Evolutionary conservation across 1,284 basidiomycete species (phyloP).

Genomic region (Peniophora sp.): DNA sequence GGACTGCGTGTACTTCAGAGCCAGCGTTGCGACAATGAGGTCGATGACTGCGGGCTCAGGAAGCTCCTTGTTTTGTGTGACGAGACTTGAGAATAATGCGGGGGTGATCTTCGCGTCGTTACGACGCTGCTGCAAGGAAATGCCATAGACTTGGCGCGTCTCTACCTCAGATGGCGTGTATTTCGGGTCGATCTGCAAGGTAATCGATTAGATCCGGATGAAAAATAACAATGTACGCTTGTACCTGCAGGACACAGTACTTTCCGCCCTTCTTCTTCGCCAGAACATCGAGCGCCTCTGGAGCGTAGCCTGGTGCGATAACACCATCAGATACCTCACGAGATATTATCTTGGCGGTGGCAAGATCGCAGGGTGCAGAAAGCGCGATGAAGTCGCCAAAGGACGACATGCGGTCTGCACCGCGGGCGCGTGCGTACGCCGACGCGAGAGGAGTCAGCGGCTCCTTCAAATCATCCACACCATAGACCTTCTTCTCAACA

Average conservation of each 20-base stretch:
- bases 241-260: conserved; percentile 92
- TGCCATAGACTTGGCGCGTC: conserved; percentile 93
- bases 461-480: conserved; percentile 91
- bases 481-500: conserved; percentile 90
- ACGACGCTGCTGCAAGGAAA: conserved; percentile 85
- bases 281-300: conserved; percentile 86
- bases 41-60: conserved; percentile 72
- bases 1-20: conserved; percentile 98
- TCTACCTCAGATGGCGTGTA: conserved; percentile 78
- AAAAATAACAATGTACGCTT: conserved; percentile 5
- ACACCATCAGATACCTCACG: conserved; percentile 98
- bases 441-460: conserved; percentile 83
- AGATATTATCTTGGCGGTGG: conserved; percentile 94
- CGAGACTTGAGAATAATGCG: conserved; percentile 81
- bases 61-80: conserved; percentile 85
- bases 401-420: conserved; percentile 98
- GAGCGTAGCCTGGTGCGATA: conserved; percentile 89
- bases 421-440: conserved; percentile 95
- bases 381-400: conserved; percentile 99
- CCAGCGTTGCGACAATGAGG: conserved; percentile 90
- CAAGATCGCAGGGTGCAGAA: conserved; percentile 86
- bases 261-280: conserved; percentile 98
- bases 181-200: conserved; percentile 69
- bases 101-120: conserved; percentile 89
- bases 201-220: not conserved